Evolutionary conservation across 176 grass and related monocot genomes (phyloP), one percentile per base, ranked within the genome.

Genomic region (Cenchrus americanus): DNA sequence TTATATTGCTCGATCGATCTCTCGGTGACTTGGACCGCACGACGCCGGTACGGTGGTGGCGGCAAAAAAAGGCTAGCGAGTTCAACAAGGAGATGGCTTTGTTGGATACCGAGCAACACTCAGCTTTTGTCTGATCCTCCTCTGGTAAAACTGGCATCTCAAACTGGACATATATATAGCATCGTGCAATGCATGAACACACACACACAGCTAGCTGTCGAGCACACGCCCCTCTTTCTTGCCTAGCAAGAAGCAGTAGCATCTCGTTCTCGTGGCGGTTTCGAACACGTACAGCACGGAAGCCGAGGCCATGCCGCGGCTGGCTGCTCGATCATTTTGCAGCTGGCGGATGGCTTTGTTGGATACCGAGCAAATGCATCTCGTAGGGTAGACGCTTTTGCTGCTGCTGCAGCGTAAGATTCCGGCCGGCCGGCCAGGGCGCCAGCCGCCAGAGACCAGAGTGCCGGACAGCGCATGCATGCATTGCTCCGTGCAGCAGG

Each of bases 91-190:
- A 8, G 67, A 14, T 13, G 43, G 21, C 43, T 41, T 61, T n/a
- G 58, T 23, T 64, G 26, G 24, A 32, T 30, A 64, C 32, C 51
- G 51, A 53, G 51, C 51, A 53, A 18, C 51, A 53, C 55, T 65
- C 27, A 66, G 63, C 63, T 66, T 37, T 66, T 66, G 24, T 60
- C 57, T 23, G 26, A 65, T 65, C 62, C 62, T 65, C 62, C 62
- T 30, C 26, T 65, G 4, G 53, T 19, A 55, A 19, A 55, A 55
- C 53, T 17, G 51, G 52, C 1, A 18, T 54, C 5, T 55, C 52
- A 55, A 55, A 34, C 32, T 34, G 32, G 32, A 34, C 32, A 34
- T 34, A 34, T 34, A 34, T 34, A n/a, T n/a, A 63, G 0, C 34
- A 53, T 53, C 15, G 2, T 72, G 14, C 5, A 12, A 4, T 27